Evolutionary conservation across 2,329 filamentous ascomycete genomes (phyloP), one percentile per base, ranked within the genome.

Genomic region (Botrytis cinerea): DNA sequence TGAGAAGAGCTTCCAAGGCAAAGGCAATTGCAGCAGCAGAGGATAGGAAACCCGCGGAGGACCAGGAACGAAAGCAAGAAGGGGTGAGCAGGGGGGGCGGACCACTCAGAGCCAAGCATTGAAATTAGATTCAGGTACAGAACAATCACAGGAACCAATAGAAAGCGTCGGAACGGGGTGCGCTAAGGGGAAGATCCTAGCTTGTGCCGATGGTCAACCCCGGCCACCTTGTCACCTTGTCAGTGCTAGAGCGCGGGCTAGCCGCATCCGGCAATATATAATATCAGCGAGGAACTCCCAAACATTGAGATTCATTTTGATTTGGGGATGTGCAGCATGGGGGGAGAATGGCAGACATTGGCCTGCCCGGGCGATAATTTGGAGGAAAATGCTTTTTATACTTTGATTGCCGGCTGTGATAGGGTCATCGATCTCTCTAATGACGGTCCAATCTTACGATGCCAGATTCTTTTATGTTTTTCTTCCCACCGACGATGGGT

Each of bases 221-320:
- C n/a, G n/a, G n/a, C 2, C 9, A 4, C 5, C 14, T 28, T 32
- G 40, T 66, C n/a, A 57, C n/a, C 51, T 18, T 57, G 51, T 28
- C 51, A 32, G n/a, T 32, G 8, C n/a, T 66, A 66, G 66, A 25
- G n/a, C 32, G 2, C 2, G 22, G 48, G 18, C 54, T 68, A 68
- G 43, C 48, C 66, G 16, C 18, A 10, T 68, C 0, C 57, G 54
- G 62, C 35, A 48, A 48, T 32, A 35, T 35, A 48, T 35, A 48
- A 28, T 45, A 64, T 45, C 6, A 45, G n/a, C 28, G 40, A 63
- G 28, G 61, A 63, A 45, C 25, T 28, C 38, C 51, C 28, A 45
- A 63, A 63, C 61, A 63, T 63, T 40, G 40, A 63, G 60, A 63
- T 63, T 63, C 61, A 63, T 62, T 62, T 40, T 62, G 60, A 40